Conservation (phyloP, 1,284 basidiomycete genomes). For the Tilletia walkeri region DNA sequence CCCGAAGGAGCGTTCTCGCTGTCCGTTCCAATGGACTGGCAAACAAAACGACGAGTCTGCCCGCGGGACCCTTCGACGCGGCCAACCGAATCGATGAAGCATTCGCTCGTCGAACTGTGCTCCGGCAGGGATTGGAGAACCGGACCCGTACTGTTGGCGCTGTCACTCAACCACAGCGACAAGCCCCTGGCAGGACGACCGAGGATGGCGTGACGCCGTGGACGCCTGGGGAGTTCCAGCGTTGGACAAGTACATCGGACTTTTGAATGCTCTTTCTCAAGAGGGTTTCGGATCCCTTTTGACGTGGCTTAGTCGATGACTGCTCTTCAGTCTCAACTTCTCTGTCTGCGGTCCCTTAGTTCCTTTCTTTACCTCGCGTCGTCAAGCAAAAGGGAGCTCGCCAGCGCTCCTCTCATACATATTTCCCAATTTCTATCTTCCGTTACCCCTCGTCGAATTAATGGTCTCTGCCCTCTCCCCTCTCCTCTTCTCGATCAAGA, state of each 20-base stretch:
- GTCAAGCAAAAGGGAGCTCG: too few species aligned
- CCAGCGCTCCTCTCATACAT: too few species aligned
- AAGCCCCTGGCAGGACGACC: background rate
- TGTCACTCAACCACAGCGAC: background rate
- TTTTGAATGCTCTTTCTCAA: background rate
- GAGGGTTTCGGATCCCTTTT: too few species aligned
- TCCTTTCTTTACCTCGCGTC: too few species aligned
- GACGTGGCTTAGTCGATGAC: too few species aligned
- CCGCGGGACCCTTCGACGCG: conserved; percentile 10
- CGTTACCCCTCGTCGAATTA: too few species aligned
- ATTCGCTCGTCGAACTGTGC: background rate
- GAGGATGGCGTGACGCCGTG: background rate
- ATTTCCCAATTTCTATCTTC: too few species aligned
- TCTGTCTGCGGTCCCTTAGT: too few species aligned
- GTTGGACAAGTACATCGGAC: conserved; percentile 5
- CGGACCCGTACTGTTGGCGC: background rate
- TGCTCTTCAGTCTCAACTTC: too few species aligned
- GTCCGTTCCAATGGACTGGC: conserved; percentile 4
- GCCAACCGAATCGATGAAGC: background rate
- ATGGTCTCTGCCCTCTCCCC: too few species aligned
- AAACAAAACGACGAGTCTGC: conserved; percentile 4
- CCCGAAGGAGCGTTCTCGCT: background rate
- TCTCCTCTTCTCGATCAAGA: too few species aligned
- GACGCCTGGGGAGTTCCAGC: background rate
- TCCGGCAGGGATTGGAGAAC: background rate